Evolutionary conservation across 1,284 basidiomycete species (phyloP).

Genomic region (Apiotrichum gracile): DNA sequence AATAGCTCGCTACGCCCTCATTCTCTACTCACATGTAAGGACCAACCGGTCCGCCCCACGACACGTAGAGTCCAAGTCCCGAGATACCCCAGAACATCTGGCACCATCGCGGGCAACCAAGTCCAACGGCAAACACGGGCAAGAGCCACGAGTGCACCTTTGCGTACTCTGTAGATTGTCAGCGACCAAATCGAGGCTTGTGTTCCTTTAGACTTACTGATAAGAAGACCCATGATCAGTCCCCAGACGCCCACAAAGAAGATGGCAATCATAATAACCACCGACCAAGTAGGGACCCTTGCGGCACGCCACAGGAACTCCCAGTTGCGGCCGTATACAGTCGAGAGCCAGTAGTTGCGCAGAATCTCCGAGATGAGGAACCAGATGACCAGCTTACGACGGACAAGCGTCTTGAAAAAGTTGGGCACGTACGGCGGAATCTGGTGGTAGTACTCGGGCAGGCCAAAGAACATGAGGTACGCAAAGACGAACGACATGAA

Average conservation of each 20-base stretch:
- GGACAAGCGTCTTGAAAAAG: constrained; percentile 78
- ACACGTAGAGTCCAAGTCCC: constrained; percentile 63
- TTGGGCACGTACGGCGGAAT: constrained; percentile 87
- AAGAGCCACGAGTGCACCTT: constrained; percentile 91
- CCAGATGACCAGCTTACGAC: constrained; percentile 84
- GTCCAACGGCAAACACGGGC: constrained; percentile 85
- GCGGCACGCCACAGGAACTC: constrained; percentile 80
- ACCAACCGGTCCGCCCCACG: constrained; percentile 76
- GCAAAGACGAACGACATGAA: constrained; percentile 67
- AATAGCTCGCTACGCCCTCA: not conserved
- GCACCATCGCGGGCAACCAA: constrained; percentile 88
- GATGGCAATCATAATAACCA: constrained; percentile 65
- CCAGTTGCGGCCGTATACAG: constrained; percentile 81
- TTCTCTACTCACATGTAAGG: constrained; percentile 60
- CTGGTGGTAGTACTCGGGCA: constrained; percentile 58
- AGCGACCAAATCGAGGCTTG: not conserved
- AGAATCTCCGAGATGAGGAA: constrained; percentile 83
- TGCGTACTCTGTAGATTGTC: constrained; percentile 57
- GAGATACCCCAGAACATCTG: constrained; percentile 56
- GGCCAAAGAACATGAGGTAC: constrained; percentile 73
- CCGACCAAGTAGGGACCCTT: constrained; percentile 69
- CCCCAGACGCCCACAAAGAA: constrained; percentile 88
- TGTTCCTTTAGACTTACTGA: constrained; percentile 45
- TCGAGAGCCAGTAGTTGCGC: constrained; percentile 87
- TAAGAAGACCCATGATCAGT: constrained; percentile 64